Base-by-base conservation (phyloP, 2,329 filamentous ascomycete genomes). In the Botrytis cinerea region DNA sequence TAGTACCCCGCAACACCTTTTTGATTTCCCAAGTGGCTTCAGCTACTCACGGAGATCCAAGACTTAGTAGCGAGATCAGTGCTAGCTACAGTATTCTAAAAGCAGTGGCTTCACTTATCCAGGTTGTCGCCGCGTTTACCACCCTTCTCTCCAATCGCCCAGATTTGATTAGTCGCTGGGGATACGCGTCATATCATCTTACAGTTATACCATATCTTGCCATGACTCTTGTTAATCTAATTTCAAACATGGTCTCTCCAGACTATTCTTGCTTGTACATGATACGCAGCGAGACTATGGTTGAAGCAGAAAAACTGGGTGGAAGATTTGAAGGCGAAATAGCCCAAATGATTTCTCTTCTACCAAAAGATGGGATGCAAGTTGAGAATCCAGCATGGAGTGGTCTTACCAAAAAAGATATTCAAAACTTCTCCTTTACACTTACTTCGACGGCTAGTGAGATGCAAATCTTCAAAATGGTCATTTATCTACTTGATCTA, bases 181-280 rank as follows among this genome's bases (percentile, higher is more conserved):
- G 81, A 45, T 82, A 79, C 48, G 80, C 78, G 0, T 79, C 80
- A n/a, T 82, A 81, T 59, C 79, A 79, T 2, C 75, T 81, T 10
- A 74, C 70, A 28, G 73, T 74, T 35, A 70, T 77, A 7, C 80
- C 79, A 4, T 81, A 81, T 73, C 77, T 76, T 7, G 66, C 81
- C 71, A 81, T 81, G 80, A 79, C 78, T 25, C 62, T 81, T 57
- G 70, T 81, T 16, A 81, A 81, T 62, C 59, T 79, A 10, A 70
- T 78, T 14, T 77, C 75, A 3, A 78, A 79, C 9, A 60, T 80
- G 32, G 62, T 79, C 4, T 78, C 76, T 9, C 80, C 79, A 0
- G 78, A 81, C 57, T 81, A 80, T 32, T 74, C 79, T 60, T 76
- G 75, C 9, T 69, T 81, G 3, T 80, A 78, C 63, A 76, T 81